Evolutionary conservation across 169 alveolate genomes (phyloP), one percentile per base, ranked within the genome.

Genomic region (Cryptosporidium parvum): DNA sequence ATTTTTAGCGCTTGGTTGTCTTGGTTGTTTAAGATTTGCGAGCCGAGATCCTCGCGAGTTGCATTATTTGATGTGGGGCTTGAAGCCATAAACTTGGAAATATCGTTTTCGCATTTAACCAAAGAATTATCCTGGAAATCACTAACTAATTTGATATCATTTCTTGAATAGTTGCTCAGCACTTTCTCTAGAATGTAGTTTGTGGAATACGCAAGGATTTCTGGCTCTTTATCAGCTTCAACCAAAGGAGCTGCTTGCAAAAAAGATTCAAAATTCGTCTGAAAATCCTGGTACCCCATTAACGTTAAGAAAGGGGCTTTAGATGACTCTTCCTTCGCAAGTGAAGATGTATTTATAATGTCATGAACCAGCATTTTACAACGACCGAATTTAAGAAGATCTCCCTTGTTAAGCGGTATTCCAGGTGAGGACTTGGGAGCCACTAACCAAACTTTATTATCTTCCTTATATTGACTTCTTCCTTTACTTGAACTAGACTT

Each of bases 351-450:
- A 67, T 12, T 31, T 10, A 80, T 53, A 18, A 80, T 65, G 12
- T 80, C 89, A 62, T 80, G 89, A 80, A 80, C 45, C 16, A 42
- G 18, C 80, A 80, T 80, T 21, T 80, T 59, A 62, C 89, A 80
- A 62, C 89, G 80, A n/a, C 89, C 89, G 23, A 80, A 44, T 23
- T 80, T 80, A 4, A 80, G 21, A 23, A 80, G 33, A 39, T 80
- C 89, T 18, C 89, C 80, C 52, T 80, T 59, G 18, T 21, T 33
- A 1, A 80, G 52, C 2, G 89, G 69, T 62, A 80, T 80, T 62
- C 89, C 89, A 1, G 89, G 75, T 33, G 75, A 62, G 26, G 39
- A 33, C 26, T 62, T 65, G 44, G 89, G 89, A n/a, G 80, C 68
- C 1, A 80, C 89, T 16, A 80, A 29, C 89, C 89, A 80, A 21